Conservation (phyloP, 306 rosid genomes). For the Alnus rubra region DNA sequence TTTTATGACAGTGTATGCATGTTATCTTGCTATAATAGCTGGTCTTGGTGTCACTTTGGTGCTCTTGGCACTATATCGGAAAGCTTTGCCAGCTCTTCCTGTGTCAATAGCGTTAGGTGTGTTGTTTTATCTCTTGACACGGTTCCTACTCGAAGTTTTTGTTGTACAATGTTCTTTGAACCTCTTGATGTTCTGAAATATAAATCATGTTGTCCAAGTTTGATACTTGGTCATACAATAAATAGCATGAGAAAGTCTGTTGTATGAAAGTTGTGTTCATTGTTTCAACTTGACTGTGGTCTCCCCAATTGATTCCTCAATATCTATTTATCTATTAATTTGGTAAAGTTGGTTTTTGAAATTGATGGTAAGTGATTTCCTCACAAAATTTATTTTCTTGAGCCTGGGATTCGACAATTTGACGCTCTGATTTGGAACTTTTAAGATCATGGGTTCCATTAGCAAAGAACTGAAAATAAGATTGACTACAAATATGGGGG, state of each 20-base stretch:
- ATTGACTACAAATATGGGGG: neutral
- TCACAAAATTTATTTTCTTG: neutral
- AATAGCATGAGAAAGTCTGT: neutral
- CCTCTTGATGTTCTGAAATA: slow-evolving; percentile 72
- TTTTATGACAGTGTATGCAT: slow-evolving; percentile 89
- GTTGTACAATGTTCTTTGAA: slow-evolving; percentile 84
- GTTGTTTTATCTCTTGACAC: slow-evolving; percentile 78
- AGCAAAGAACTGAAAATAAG: neutral
- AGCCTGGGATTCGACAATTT: neutral
- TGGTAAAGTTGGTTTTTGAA: neutral
- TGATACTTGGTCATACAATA: neutral
- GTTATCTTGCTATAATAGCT: slow-evolving; percentile 97
- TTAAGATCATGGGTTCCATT: neutral
- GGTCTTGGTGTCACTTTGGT: slow-evolving; percentile 90
- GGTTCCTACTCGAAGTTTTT: slow-evolving; percentile 79
- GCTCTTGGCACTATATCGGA: slow-evolving; percentile 83
- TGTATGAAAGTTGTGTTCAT: slow-evolving; percentile 1
- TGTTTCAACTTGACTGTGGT: slow-evolving; percentile 1
- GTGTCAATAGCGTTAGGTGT: slow-evolving; percentile 78
- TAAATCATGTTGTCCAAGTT: neutral
- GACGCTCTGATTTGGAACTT: neutral
- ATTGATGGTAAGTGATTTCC: neutral
- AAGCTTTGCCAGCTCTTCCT: slow-evolving; percentile 97
- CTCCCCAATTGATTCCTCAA: slow-evolving; percentile 8
- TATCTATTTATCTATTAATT: neutral